Evolutionary conservation across 2,329 filamentous ascomycete genomes (phyloP).

Genomic region (Pseudogymnoascus sp.): DNA sequence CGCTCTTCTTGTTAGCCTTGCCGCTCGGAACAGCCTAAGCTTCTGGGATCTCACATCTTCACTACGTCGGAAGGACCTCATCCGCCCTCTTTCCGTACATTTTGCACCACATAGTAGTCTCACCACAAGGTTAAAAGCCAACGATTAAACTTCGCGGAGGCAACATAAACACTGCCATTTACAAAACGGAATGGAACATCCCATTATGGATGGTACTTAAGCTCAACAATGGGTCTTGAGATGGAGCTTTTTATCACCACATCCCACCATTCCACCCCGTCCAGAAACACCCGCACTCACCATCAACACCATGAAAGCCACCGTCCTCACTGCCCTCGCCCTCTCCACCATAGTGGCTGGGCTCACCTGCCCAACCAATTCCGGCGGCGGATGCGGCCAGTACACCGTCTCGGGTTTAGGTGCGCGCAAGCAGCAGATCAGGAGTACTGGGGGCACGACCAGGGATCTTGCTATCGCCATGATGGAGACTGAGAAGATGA

Average conservation of each 20-base stretch:
- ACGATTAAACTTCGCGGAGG: background rate
- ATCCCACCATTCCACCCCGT: background rate
- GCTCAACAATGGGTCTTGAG: background rate
- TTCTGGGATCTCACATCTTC: background rate
- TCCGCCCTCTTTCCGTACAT: background rate
- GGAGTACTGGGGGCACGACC: background rate
- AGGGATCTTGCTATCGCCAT: background rate
- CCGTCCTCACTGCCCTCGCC: background rate
- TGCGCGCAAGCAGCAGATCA: background rate
- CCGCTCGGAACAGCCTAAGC: background rate
- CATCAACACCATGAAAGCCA: background rate
- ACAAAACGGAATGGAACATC: background rate
- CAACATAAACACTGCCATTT: background rate
- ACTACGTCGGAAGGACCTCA: background rate
- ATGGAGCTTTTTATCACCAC: background rate
- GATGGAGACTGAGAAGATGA: background rate
- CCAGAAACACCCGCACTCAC: background rate
- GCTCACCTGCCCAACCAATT: background rate
- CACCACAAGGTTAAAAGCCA: background rate
- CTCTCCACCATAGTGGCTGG: background rate
- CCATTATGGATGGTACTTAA: background rate
- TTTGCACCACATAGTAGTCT: too few species aligned
- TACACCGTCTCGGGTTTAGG: background rate
- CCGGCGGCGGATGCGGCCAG: background rate
- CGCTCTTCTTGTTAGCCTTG: background rate